A percentile compares a stretch with the other conserved stretches of the same genome.
These are phyloP conservation scores for Wallacemonas collosoma DNA, from an alignment of 208 protist genomes.

Conservation along the genomic window DNA sequence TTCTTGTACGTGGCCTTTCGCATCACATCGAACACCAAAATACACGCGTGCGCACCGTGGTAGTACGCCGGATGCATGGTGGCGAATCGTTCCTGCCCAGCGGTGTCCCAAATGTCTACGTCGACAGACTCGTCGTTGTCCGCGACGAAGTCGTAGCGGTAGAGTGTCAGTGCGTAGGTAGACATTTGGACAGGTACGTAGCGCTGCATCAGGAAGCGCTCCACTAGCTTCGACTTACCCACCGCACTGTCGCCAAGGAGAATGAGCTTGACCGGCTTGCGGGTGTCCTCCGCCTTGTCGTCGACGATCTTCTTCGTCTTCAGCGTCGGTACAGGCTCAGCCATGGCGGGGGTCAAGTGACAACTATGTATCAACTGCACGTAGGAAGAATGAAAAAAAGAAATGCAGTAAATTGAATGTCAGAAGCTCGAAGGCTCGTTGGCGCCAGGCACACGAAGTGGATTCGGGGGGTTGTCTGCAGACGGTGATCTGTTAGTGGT, in stretches of 20 bases:
- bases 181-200: constrained; percentile 93
- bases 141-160: constrained; percentile 85
- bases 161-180: constrained; percentile 94
- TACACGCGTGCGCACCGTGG: constrained; percentile 92
- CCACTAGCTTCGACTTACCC: constrained; percentile 95
- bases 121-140: constrained; percentile 74
- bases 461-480: no score
- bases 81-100: constrained; percentile 92
- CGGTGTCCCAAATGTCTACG: constrained; percentile 94
- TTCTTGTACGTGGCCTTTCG: constrained; percentile 97
- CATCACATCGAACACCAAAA: constrained; percentile 95
- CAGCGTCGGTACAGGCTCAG: constrained; percentile 30
- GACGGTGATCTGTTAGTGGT: no score
- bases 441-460: no score
- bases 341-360: background rate
- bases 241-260: constrained; percentile 95
- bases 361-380: background rate
- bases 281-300: constrained; percentile 69
- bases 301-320: constrained; percentile 77
- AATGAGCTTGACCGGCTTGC: constrained; percentile 93
- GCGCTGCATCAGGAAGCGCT: constrained; percentile 95
- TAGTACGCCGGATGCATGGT: constrained; percentile 96
- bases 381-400: no score
- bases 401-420: no score
- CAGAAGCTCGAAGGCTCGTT: no score